These are phyloP conservation scores for Didymella arachidicola DNA, from an alignment of 2,329 filamentous ascomycete species.

Conservation along the genomic window DNA sequence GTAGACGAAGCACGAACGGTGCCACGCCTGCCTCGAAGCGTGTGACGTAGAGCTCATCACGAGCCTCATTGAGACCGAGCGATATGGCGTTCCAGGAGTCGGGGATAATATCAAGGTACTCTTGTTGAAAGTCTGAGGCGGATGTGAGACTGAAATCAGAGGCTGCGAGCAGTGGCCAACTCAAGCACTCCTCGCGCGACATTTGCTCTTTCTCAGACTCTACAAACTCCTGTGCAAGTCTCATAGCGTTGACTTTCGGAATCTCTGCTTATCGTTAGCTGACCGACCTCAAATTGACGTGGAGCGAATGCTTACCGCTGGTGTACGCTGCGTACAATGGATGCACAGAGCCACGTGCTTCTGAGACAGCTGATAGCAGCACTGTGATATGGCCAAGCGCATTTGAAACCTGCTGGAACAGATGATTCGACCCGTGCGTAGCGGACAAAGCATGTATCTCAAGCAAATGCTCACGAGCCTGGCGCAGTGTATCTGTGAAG, in stretches of 20 bases:
- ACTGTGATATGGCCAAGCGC: constrained; percentile 50
- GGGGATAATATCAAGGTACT: constrained; percentile 88
- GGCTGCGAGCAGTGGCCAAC: constrained; percentile 51
- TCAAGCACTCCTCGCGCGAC: constrained; percentile 47
- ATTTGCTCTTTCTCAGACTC: constrained; percentile 57
- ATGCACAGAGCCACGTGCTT: constrained; percentile 46
- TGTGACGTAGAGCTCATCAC: constrained; percentile 87
- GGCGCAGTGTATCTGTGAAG: constrained; percentile 68
- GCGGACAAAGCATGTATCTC: constrained; percentile 66
- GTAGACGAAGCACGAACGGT: constrained; percentile 87
- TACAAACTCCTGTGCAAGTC: constrained; percentile 67
- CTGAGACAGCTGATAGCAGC: constrained; percentile 49
- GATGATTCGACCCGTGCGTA: constrained; percentile 62
- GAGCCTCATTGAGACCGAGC: constrained; percentile 80
- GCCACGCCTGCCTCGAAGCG: constrained; percentile 77
- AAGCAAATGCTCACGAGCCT: constrained; percentile 71
- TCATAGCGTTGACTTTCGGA: constrained; percentile 73
- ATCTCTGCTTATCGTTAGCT: constrained; percentile 61
- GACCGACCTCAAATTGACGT: not conserved
- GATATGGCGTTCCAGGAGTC: constrained; percentile 85
- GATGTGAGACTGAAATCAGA: constrained; percentile 50
- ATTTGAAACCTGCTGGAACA: constrained; percentile 62
- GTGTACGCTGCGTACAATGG: constrained; percentile 52
- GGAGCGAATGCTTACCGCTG: constrained; percentile 36
- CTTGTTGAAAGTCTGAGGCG: constrained; percentile 69